Evolutionary conservation across 2,329 filamentous ascomycete genomes (phyloP).

Genomic region (Apiospora phragmitis): DNA sequence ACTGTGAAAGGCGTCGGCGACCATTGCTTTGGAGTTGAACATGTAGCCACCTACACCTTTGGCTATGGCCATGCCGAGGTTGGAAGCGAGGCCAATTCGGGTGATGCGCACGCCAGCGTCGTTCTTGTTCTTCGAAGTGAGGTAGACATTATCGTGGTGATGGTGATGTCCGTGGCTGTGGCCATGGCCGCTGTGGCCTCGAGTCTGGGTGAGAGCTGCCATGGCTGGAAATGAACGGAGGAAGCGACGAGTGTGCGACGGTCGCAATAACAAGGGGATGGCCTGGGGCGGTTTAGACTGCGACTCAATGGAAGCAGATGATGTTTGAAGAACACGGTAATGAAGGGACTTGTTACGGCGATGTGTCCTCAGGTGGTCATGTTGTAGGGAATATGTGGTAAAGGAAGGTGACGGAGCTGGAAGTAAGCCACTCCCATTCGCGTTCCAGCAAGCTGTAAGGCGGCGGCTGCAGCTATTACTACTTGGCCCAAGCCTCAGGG

Average conservation of each 20-base stretch:
- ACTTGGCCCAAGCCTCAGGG: constrained; percentile 5
- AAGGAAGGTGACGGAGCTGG: background rate
- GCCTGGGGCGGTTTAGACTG: background rate
- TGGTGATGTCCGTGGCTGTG: constrained; percentile 68
- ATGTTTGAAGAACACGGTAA: constrained; percentile 16
- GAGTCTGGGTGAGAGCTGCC: constrained; percentile 44
- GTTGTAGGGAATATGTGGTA: background rate
- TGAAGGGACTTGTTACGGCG: constrained; percentile 9
- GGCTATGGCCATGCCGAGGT: constrained; percentile 89
- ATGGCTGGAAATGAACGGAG: constrained; percentile 27
- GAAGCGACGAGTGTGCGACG: constrained; percentile 15
- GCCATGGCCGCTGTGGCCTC: constrained; percentile 52
- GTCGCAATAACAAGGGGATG: constrained; percentile 10
- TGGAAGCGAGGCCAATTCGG: constrained; percentile 82
- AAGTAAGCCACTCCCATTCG: background rate
- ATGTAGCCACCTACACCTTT: constrained; percentile 91
- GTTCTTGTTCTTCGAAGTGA: constrained; percentile 79
- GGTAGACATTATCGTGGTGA: constrained; percentile 82
- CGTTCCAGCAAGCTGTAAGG: background rate
- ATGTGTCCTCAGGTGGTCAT: constrained; percentile 18
- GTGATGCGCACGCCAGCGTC: constrained; percentile 96
- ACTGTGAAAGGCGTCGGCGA: constrained; percentile 93
- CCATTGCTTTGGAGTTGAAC: constrained; percentile 92
- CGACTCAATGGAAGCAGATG: constrained; percentile 17
- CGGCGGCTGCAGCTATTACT: background rate